Evolutionary conservation across 345 rosid species (phyloP).

Genomic region (Citrus australasica): DNA sequence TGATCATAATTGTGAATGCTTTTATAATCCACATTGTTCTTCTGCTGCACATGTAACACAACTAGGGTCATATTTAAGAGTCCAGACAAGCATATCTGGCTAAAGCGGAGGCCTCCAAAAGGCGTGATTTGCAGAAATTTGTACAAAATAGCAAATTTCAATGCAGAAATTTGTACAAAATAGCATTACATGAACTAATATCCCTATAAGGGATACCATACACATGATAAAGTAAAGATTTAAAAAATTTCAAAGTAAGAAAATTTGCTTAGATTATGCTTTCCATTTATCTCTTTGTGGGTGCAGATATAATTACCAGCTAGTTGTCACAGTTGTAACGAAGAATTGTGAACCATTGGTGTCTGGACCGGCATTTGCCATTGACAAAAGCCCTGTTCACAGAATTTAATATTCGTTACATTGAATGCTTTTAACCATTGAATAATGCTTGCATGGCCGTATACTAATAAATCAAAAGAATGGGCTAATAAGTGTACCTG

Average conservation of each 20-base stretch:
- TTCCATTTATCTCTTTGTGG: neutral
- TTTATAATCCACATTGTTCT: neutral
- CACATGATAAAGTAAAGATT: neutral
- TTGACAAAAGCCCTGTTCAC: constrained; percentile 64
- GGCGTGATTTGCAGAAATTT: neutral
- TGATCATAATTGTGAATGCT: neutral
- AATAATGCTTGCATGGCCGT: neutral
- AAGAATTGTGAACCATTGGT: constrained; percentile 97
- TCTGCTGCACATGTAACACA: neutral
- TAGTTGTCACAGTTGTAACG: constrained; percentile 86
- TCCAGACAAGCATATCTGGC: neutral
- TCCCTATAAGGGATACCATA: neutral
- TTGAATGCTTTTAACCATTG: neutral
- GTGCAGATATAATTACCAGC: constrained; percentile 49
- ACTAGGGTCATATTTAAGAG: neutral
- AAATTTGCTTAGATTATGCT: neutral
- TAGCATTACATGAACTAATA: neutral
- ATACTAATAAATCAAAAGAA: neutral
- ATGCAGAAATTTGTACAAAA: neutral
- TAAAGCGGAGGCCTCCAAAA: neutral
- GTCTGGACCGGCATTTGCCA: constrained; percentile 94
- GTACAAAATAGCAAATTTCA: too few species aligned
- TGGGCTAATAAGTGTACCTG: constrained; percentile 44
- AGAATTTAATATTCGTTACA: neutral
- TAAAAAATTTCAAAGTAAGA: neutral